Percentiles rank a stretch among this genome's conserved stretches.
Conservation (phyloP, 208 protist genomes). For the Herpetomonas tarakana region DNA sequence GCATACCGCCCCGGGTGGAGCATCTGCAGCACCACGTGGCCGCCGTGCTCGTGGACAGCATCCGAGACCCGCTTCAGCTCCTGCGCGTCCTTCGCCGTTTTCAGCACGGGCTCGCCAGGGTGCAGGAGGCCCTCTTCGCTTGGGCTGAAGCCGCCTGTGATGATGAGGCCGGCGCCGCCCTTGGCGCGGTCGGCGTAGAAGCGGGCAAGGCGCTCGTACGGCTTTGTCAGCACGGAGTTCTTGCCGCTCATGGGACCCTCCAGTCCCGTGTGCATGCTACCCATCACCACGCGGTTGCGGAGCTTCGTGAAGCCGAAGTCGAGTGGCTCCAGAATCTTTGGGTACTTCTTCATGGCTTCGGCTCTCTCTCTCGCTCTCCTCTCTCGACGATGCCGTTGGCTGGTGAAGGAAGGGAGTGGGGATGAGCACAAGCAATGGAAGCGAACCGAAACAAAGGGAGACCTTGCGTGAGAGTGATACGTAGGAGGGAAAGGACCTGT, state of each 20-base stretch:
- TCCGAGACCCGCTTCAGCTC: slow-evolving; percentile 62
- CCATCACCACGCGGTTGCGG: slow-evolving; percentile 85
- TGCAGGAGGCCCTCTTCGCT: slow-evolving; percentile 53
- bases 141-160: slow-evolving; percentile 76
- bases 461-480: no score
- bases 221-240: slow-evolving; percentile 16
- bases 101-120: slow-evolving; percentile 47
- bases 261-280: slow-evolving; percentile 83
- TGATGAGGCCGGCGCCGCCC: slow-evolving; percentile 64
- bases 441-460: no score
- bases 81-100: slow-evolving; percentile 27
- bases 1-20: slow-evolving; percentile 77
- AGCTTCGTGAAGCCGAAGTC: slow-evolving; percentile 74
- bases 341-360: slow-evolving; percentile 18
- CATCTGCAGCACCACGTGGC: slow-evolving; percentile 85
- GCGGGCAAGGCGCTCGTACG: slow-evolving; percentile 27
- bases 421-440: no score
- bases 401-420: neutral
- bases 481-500: no score
- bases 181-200: slow-evolving; percentile 66
- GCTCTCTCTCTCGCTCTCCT: neutral
- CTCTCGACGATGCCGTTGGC: neutral
- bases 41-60: slow-evolving; percentile 64
- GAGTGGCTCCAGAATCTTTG: slow-evolving; percentile 55
- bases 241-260: slow-evolving; percentile 22